Base-by-base conservation (phyloP, 1,284 basidiomycete species). In the Leucoagaricus sp. region DNA sequence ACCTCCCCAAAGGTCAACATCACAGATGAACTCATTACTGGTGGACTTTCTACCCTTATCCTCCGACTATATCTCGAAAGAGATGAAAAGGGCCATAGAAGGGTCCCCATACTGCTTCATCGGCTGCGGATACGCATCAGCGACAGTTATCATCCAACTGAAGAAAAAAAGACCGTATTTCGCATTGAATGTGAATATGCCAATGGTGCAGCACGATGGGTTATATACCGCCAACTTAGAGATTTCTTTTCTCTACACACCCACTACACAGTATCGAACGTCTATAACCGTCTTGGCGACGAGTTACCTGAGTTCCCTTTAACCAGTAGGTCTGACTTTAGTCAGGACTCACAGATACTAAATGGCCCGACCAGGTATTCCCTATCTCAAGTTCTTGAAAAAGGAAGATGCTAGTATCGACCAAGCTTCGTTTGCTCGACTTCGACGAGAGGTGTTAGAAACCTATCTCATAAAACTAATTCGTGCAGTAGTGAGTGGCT, bases 111-210 rank as follows among this genome's bases (percentile, higher is more conserved):
- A 2, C 81, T 99, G 25, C 82, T 98, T 60, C 94, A 96, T 67
- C 86, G 93, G 47, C 75, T 97, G 29, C 86, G 89, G 52, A 87
- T 96, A 57, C 85, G 89, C 8, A 83, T 96, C 55, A 93, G 88
- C 65, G 93, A 96, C 72, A 92, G 91, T 61, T 71, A 96, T 49
- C 87, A 96, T 72, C 89, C 93, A 3, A 76, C 91, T 61, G 83
- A 92, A 65, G 83, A 84, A 29, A 78, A 85, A 52, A 93, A 91
- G 66, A 85, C 91, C 4, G 86, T 95, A 2, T 97, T 96, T 71
- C 85, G 94, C 17, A 94, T 97, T 63, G 94, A 97, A 72, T 96
- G 96, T 72, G 93, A 97, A 73, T 98, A 99, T 68, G 96, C 94
- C 1, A 95, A 97, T 63, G 93, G 94, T n/a, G 88, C 89, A 3